phyloP scores from a whole-genome alignment of 495 filamentous ascomycete genomes.

The Pyrenula massariospora region DNA sequence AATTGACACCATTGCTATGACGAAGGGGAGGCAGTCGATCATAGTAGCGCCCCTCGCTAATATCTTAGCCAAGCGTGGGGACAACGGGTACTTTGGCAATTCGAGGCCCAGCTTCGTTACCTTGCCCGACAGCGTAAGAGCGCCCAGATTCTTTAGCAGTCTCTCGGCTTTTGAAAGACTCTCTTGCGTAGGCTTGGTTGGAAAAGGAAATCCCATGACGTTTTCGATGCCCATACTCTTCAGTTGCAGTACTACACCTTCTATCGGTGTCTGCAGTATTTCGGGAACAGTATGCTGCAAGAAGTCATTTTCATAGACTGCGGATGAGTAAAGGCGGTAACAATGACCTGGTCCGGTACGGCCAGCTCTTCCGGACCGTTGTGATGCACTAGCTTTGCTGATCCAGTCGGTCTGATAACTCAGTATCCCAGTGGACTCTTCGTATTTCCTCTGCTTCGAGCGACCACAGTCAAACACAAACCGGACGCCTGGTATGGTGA shows the following conservation, averaged over 20 bases:
- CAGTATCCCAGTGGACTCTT: conserved; percentile 77
- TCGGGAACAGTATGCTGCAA: conserved; percentile 77
- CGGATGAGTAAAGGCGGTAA: conserved; percentile 86
- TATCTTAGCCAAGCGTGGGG: conserved; percentile 84
- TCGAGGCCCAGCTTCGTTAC: conserved; percentile 65
- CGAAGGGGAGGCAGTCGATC: conserved; percentile 72
- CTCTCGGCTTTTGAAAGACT: conserved; percentile 79
- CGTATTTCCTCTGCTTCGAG: conserved; percentile 82
- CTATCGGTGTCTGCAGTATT: conserved; percentile 83
- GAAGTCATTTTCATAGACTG: conserved; percentile 88
- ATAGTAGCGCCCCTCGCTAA: conserved; percentile 67
- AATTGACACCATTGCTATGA: conserved; percentile 78
- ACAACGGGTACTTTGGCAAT: conserved; percentile 79
- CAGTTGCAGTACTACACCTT: conserved; percentile 84
- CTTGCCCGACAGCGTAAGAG: conserved; percentile 53
- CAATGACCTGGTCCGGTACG: conserved; percentile 94
- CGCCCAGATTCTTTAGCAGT: conserved; percentile 63
- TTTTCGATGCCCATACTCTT: conserved; percentile 90
- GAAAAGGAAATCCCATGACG: conserved; percentile 94
- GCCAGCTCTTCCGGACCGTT: conserved; percentile 88
- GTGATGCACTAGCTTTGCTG: conserved; percentile 90
- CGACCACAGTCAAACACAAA: conserved; percentile 95
- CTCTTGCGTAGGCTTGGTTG: conserved; percentile 73
- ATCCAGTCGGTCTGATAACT: conserved; percentile 94
- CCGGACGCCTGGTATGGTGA: conserved; percentile 90